phyloP scores from a whole-genome alignment of 345 rosid genomes.

The Xanthoceras sorbifolium region DNA sequence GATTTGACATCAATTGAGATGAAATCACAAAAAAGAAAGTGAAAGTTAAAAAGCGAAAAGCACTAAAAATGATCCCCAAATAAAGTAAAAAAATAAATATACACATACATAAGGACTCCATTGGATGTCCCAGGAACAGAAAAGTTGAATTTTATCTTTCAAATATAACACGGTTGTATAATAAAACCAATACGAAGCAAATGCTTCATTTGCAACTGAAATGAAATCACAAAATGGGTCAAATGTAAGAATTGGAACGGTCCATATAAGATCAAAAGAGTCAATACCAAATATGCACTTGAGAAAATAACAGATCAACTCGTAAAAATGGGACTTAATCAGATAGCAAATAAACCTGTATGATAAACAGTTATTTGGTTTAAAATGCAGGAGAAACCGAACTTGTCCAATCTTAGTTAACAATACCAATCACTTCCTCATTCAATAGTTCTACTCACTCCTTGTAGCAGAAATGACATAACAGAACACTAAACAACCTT shows the following conservation, averaged over 20 bases:
- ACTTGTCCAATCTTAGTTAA: neutral
- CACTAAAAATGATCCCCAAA: neutral
- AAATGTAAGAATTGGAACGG: neutral
- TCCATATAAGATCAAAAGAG: neutral
- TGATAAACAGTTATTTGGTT: neutral
- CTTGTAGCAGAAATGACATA: neutral
- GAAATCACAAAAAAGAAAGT: neutral
- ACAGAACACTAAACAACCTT: neutral
- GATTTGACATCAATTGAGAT: neutral
- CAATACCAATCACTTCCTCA: neutral
- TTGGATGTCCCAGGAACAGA: neutral
- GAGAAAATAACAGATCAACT: neutral
- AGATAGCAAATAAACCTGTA: neutral
- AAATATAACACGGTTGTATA: neutral
- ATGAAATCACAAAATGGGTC: neutral
- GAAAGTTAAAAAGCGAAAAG: neutral
- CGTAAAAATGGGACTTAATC: neutral
- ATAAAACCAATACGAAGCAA: neutral
- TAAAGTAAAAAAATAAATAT: too few species aligned
- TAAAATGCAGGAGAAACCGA: neutral
- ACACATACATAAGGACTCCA: neutral
- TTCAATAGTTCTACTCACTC: neutral
- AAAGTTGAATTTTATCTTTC: neutral
- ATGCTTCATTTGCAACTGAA: neutral
- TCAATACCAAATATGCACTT: neutral